Evolutionary conservation across 495 filamentous ascomycete species (phyloP).

Genomic region (Eremomyces bilateralis): DNA sequence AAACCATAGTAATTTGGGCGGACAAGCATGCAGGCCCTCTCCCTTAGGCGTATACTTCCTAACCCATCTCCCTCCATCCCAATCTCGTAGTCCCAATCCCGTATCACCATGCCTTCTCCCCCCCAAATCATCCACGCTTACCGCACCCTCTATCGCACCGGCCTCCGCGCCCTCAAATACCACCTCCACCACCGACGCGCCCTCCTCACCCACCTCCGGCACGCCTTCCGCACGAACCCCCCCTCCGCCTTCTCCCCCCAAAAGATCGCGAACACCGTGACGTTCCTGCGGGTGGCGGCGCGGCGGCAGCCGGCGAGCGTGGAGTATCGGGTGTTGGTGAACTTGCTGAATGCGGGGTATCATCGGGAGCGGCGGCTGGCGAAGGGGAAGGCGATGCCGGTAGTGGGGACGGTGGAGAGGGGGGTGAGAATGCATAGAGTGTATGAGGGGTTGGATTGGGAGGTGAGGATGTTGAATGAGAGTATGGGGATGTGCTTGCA

Average conservation of each 20-base stretch:
- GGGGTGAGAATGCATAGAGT: conserved; percentile 7
- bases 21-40: too few species aligned
- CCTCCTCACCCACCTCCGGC: conserved; percentile 39
- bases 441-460: conserved; percentile 18
- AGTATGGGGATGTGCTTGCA: conserved; percentile 20
- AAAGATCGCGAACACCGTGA: conserved; percentile 48
- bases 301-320: conserved; percentile 37
- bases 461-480: conserved; percentile 18
- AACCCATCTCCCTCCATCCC: neutral
- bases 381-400: neutral
- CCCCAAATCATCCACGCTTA: conserved; percentile 48
- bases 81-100: neutral
- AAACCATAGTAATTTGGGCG: neutral
- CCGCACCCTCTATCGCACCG: conserved; percentile 50
- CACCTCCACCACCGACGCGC: conserved; percentile 53
- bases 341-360: conserved; percentile 42
- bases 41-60: too few species aligned
- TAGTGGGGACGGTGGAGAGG: conserved; percentile 2
- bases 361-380: conserved; percentile 5
- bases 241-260: conserved; percentile 31
- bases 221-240: conserved; percentile 41
- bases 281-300: conserved; percentile 53
- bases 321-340: conserved; percentile 67
- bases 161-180: conserved; percentile 60
- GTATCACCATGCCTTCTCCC: conserved; percentile 3